A percentile compares a stretch with the other conserved stretches of the same genome.
These are phyloP conservation scores for Rhodocollybia butyracea DNA, from an alignment of 768 basidiomycete genomes.

Conservation along the genomic window DNA sequence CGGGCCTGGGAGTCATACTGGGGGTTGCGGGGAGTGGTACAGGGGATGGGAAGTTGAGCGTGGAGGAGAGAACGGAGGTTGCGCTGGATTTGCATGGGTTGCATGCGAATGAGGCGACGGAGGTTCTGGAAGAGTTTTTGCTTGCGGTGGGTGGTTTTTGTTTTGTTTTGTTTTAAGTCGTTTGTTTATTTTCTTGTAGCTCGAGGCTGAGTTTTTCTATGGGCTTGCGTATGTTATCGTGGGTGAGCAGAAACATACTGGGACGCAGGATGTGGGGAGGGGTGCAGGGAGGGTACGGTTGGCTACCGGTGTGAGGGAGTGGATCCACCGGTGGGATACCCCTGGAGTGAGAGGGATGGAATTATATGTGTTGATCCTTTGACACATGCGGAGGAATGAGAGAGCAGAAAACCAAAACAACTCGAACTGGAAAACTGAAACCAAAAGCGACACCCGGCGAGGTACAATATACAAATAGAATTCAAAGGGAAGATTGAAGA, in stretches of 20 bases:
- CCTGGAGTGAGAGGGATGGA: constrained; percentile 92
- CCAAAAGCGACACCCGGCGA: background rate
- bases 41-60: constrained; percentile 53
- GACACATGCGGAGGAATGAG: constrained; percentile 59
- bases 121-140: constrained; percentile 87
- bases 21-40: constrained; percentile 71
- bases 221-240: constrained; percentile 88
- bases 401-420: constrained; percentile 5
- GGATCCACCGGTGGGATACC: constrained; percentile 92
- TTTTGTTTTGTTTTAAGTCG: background rate
- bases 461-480: too few species aligned
- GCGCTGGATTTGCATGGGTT: constrained; percentile 91
- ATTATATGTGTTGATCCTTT: constrained; percentile 85
- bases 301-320: constrained; percentile 84
- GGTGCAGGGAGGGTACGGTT: constrained; percentile 83
- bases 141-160: constrained; percentile 57
- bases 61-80: constrained; percentile 89
- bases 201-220: constrained; percentile 85
- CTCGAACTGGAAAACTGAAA: background rate
- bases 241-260: constrained; percentile 95
- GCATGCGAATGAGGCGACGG: constrained; percentile 90
- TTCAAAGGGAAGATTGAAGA: background rate
- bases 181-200: constrained; percentile 43
- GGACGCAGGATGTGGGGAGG: constrained; percentile 78
- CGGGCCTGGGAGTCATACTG: constrained; percentile 80